Conservation (phyloP, 345 rosid species). For the Eucalyptus pauciflora region DNA sequence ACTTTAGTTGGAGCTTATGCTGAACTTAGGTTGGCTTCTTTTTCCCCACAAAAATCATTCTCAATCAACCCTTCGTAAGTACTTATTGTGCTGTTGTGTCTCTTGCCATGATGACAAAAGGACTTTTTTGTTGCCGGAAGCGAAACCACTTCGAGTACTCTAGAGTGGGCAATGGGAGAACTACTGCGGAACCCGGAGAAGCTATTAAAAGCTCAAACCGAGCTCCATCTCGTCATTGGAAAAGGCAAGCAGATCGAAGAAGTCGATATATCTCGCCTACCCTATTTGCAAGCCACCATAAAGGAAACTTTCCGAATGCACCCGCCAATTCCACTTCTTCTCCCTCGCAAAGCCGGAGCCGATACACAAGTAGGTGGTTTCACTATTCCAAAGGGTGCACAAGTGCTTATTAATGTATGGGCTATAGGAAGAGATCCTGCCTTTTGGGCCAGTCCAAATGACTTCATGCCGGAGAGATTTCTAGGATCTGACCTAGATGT, state of each 20-base stretch:
- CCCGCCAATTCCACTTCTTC: slow-evolving; percentile 17
- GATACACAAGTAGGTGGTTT: slow-evolving; percentile 15
- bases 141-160: slow-evolving; percentile 34
- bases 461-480: slow-evolving; percentile 33
- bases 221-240: slow-evolving; percentile 18
- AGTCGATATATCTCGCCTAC: slow-evolving; percentile 11
- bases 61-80: neutral
- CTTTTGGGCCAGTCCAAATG: slow-evolving; percentile 6
- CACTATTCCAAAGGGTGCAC: slow-evolving; percentile 25
- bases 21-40: neutral
- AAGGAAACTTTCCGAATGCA: slow-evolving; percentile 50
- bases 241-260: slow-evolving; percentile 13
- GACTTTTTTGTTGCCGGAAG: slow-evolving; percentile 35
- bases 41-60: neutral
- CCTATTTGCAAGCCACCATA: slow-evolving; percentile 30
- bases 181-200: slow-evolving; percentile 15
- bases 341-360: slow-evolving; percentile 21
- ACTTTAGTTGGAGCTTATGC: neutral
- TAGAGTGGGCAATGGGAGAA: slow-evolving; percentile 57
- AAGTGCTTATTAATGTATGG: slow-evolving; percentile 33
- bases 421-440: slow-evolving; percentile 36
- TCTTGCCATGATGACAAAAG: slow-evolving; percentile 7
- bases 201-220: slow-evolving; percentile 12
- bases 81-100: no score
- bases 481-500: slow-evolving; percentile 17